These are phyloP conservation scores for Trametes cinnabarina DNA, from an alignment of 768 basidiomycete species.

Conservation along the genomic window DNA sequence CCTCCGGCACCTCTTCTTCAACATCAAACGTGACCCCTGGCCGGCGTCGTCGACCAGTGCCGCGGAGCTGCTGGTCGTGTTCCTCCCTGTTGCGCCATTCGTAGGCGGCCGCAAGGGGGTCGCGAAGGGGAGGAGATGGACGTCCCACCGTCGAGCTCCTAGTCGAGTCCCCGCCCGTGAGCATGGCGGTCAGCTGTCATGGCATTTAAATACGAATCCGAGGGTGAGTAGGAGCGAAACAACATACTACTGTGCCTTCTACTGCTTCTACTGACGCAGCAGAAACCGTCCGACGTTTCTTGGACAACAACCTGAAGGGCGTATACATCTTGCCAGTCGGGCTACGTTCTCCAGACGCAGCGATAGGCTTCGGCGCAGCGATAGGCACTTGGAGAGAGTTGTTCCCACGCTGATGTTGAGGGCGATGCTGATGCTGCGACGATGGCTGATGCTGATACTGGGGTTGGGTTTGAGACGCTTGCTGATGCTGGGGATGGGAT, in stretches of 20 bases:
- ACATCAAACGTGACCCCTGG: conserved; percentile 37
- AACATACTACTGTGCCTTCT: conserved; percentile 69
- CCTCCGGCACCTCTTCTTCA: conserved; percentile 27
- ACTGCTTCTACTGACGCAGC: conserved; percentile 74
- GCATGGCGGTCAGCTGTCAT: conserved; percentile 60
- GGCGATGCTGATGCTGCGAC: conserved; percentile 1
- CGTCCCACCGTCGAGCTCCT: conserved; percentile 55
- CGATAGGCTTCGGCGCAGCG: conserved; percentile 31
- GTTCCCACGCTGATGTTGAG: conserved; percentile 16
- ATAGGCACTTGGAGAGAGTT: conserved; percentile 23
- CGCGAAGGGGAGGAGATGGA: conserved; percentile 59
- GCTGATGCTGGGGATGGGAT: background rate
- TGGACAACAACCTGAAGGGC: conserved; percentile 62
- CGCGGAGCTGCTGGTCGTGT: conserved; percentile 42
- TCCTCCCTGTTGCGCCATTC: conserved; percentile 73
- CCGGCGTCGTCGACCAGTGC: conserved; percentile 27
- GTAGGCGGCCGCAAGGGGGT: conserved; percentile 59
- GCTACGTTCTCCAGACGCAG: conserved; percentile 29
- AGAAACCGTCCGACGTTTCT: conserved; percentile 66
- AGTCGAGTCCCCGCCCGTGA: conserved; percentile 72
- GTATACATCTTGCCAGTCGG: conserved; percentile 50
- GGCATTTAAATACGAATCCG: background rate
- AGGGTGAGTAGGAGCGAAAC: conserved; percentile 24
- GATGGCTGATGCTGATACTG: background rate
- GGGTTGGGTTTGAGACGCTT: background rate